Evolutionary conservation across 306 rosid species (phyloP), one percentile per base, ranked within the genome.

Genomic region (Ochetophila trinervis): DNA sequence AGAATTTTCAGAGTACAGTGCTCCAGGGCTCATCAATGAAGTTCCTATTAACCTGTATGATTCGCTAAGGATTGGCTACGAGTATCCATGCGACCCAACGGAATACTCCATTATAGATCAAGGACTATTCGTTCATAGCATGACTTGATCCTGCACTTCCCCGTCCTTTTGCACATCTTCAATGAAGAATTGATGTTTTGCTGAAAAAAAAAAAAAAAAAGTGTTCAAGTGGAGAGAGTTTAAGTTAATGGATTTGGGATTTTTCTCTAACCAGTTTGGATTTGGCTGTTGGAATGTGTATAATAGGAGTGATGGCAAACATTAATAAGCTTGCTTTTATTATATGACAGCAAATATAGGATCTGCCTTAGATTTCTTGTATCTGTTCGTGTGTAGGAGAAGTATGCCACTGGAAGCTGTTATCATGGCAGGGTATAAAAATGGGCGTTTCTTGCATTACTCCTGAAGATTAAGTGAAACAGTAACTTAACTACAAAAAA

Each of bases 111-210:
- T 84, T 22, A 57, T 85, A 62, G 97, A 88, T 81, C 87, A 90
- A 74, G 83, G 97, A 68, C 88, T 88, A 56, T 90, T 84, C 74
- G 84, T 87, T 84, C 74, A 86, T 87, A 63, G 80, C 81, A 68
- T 91, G 82, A 87, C 66, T 60, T 83, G 80, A 82, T 63, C 69
- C 24, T 49, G 78, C 79, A 13, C 66, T 42, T 50, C 69, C 66
- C 50, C 48, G 54, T 67, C 56, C 55, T 64, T 67, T 23, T 67
- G 34, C 66, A 44, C 74, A 52, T 66, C 78, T 66, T 66, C 74
- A 65, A 53, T 56, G 70, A 74, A 60, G 85, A 72, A 76, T n/a
- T 54, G 69, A 65, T 78, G 63, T 42, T 64, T 71, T 55, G 72
- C 54, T 80, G n/a, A n/a, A n/a, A n/a, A n/a, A n/a, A n/a, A n/a